These are phyloP conservation scores for Aspergillus avenaceus DNA, from an alignment of 495 filamentous ascomycete genomes.

Conservation along the genomic window DNA sequence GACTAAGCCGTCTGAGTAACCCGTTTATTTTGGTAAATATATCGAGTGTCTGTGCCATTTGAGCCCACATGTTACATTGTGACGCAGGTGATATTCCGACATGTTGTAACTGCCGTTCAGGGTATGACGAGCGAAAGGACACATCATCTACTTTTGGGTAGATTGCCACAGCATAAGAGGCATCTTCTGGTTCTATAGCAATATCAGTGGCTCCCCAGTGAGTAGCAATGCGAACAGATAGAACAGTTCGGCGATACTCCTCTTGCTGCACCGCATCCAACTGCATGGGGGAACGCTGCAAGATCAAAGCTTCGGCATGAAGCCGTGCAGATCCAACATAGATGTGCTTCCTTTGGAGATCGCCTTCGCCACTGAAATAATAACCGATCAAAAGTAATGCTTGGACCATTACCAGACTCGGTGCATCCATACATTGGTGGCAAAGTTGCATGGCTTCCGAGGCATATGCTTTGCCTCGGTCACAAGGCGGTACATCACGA, in stretches of 20 bases:
- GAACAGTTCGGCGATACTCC: constrained; percentile 18
- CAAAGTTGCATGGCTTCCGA: constrained; percentile 9
- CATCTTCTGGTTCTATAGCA: constrained; percentile 12
- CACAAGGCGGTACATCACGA: constrained; percentile 6
- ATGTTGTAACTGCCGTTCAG: neutral
- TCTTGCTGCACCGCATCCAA: constrained; percentile 10
- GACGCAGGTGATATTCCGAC: neutral
- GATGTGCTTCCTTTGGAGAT: constrained; percentile 15
- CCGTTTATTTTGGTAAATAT: constrained; percentile 16
- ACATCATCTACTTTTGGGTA: constrained; percentile 17
- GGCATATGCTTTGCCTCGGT: constrained; percentile 13
- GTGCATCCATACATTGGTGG: constrained; percentile 7
- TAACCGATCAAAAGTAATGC: constrained; percentile 15
- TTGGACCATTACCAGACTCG: constrained; percentile 20
- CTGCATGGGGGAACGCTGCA: neutral
- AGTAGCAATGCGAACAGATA: constrained; percentile 16
- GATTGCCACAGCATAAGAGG: neutral
- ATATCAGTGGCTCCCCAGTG: constrained; percentile 21
- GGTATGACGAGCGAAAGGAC: constrained; percentile 8
- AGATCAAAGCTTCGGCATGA: constrained; percentile 16
- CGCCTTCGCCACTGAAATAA: constrained; percentile 19
- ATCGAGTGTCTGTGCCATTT: constrained; percentile 19
- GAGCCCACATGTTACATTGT: constrained; percentile 20
- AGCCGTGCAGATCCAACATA: constrained; percentile 20
- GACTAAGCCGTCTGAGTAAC: constrained; percentile 14